Evolutionary conservation across 345 rosid species (phyloP).

Genomic region (Citrus reticulata): DNA sequence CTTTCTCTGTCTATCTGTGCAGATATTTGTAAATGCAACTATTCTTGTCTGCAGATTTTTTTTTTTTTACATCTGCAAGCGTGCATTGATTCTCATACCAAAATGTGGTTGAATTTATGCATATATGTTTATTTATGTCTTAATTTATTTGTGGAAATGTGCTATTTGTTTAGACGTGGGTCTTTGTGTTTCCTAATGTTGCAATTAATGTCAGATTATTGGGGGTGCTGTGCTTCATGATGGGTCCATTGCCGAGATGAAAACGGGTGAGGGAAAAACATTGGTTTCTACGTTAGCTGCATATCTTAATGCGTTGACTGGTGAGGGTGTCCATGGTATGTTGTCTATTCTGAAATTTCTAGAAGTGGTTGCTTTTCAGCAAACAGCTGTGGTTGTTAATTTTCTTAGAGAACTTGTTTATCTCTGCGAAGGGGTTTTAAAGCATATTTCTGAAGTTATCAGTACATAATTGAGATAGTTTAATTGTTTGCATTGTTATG

Average conservation of each 20-base stretch:
- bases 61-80: background rate
- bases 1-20: background rate
- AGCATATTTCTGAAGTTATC: background rate
- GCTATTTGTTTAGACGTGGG: constrained; percentile 6
- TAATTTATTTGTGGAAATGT: background rate
- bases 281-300: constrained; percentile 96
- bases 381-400: background rate
- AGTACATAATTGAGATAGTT: background rate
- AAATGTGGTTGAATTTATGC: background rate
- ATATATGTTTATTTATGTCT: background rate
- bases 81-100: background rate
- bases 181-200: constrained; percentile 14
- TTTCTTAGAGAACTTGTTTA: background rate
- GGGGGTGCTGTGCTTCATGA: constrained; percentile 99
- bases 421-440: background rate
- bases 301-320: constrained; percentile 85
- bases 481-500: background rate
- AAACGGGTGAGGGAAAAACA: constrained; percentile 97
- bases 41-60: background rate
- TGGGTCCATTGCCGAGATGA: constrained; percentile 97
- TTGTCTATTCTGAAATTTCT: constrained; percentile 14
- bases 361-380: background rate
- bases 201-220: constrained; percentile 54
- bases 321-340: constrained; percentile 96
- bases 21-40: background rate